Evolutionary conservation across 2,329 filamentous ascomycete genomes (phyloP).

Genomic region (Ceratocystis papillata): DNA sequence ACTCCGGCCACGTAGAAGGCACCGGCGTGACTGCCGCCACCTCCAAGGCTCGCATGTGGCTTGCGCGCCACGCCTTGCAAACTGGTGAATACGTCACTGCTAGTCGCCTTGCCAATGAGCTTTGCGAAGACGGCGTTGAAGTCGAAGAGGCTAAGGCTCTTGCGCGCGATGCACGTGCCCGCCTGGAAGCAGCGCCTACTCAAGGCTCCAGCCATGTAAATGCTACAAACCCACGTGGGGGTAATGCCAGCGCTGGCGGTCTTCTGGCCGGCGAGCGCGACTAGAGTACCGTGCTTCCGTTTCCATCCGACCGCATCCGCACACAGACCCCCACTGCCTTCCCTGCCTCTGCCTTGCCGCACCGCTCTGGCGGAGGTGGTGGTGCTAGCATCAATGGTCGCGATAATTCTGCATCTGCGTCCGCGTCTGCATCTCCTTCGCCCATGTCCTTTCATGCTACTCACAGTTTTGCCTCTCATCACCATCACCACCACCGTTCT

Average conservation of each 20-base stretch:
- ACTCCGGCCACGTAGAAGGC: constrained; percentile 38
- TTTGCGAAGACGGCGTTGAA: constrained; percentile 92
- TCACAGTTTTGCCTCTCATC: not conserved
- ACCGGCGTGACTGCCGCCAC: constrained; percentile 86
- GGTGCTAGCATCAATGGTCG: too few relatives aligned
- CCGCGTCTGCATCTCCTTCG: not conserved
- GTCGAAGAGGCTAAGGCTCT: constrained; percentile 94
- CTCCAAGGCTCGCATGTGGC: constrained; percentile 85
- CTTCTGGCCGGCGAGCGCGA: constrained; percentile 7
- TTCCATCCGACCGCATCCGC: not conserved
- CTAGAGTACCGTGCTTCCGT: constrained; percentile 1
- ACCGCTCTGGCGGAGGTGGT: not conserved
- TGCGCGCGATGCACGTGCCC: constrained; percentile 71
- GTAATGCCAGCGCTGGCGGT: not conserved
- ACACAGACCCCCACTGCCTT: not conserved
- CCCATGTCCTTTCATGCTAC: not conserved
- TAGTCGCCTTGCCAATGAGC: constrained; percentile 71
- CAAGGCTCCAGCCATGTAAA: not conserved
- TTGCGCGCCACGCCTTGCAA: constrained; percentile 70
- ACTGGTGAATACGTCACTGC: constrained; percentile 65
- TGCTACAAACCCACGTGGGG: not conserved
- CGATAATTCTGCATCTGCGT: not conserved
- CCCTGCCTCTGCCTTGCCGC: constrained; percentile 1
- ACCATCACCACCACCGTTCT: not conserved
- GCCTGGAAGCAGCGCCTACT: constrained; percentile 43